Percentiles rank a stretch among this genome's conserved stretches.
Conservation (phyloP, 2,329 filamentous ascomycete species). For the Colletotrichum chrysophilum region DNA sequence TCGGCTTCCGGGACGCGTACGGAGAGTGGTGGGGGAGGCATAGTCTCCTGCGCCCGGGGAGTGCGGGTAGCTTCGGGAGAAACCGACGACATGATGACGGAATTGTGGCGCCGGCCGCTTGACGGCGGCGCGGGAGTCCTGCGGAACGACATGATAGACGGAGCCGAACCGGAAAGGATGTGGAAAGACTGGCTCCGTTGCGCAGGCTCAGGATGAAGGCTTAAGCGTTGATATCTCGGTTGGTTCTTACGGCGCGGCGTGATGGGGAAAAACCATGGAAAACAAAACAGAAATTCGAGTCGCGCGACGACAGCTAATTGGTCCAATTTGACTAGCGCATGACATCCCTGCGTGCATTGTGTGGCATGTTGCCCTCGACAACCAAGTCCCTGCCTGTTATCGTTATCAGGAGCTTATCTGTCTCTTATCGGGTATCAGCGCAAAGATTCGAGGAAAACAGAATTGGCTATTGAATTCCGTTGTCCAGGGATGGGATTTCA, state of each 20-base stretch:
- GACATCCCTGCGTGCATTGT: not conserved
- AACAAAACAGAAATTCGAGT: not conserved
- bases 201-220: not conserved
- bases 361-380: not conserved
- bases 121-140: not conserved
- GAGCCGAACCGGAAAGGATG: not conserved
- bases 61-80: not conserved
- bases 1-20: not conserved
- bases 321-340: not conserved
- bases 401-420: not conserved
- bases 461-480: not conserved
- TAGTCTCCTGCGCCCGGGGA: not conserved
- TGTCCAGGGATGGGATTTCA: not conserved
- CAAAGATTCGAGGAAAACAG: not conserved
- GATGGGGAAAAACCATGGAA: not conserved
- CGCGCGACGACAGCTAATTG: not conserved
- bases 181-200: not conserved
- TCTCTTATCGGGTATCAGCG: not conserved
- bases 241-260: not conserved
- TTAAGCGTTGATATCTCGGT: not conserved
- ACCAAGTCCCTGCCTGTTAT: not conserved
- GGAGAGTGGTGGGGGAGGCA: not conserved
- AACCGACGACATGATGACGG: not conserved
- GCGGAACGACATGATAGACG: not conserved
- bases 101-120: not conserved